phyloP scores from a whole-genome alignment of 2,329 filamentous ascomycete genomes.

The Penicillium griseofulvum region DNA sequence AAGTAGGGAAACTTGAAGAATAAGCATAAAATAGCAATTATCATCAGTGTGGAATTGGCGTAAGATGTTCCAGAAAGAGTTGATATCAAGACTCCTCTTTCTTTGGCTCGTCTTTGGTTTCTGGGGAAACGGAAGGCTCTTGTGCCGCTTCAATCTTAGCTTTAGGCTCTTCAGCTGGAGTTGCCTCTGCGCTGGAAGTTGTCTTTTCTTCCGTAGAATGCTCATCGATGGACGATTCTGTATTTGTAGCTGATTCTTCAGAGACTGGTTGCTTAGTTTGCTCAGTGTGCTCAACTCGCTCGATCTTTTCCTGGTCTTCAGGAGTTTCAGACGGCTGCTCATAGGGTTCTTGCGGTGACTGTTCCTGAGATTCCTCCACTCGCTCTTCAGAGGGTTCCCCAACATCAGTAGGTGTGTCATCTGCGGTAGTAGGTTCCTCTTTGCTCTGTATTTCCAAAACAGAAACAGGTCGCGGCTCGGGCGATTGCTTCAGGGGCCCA shows the following conservation, averaged over 20 bases:
- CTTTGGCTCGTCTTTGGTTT: constrained; percentile 13
- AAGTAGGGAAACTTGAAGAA: background rate
- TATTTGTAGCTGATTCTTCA: constrained; percentile 2
- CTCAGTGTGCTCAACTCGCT: background rate
- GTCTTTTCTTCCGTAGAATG: constrained; percentile 7
- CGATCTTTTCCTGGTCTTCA: background rate
- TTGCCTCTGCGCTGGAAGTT: constrained; percentile 3
- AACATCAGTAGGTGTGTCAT: constrained; percentile 1
- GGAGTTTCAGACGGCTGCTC: constrained; percentile 1
- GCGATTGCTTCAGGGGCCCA: constrained; percentile 16
- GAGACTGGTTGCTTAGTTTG: background rate
- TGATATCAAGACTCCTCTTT: constrained; percentile 9
- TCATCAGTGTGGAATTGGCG: constrained; percentile 10
- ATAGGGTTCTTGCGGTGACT: background rate
- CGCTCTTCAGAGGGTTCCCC: background rate
- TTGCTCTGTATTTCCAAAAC: constrained; percentile 6
- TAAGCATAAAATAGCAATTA: background rate
- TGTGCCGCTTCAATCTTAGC: constrained; percentile 1
- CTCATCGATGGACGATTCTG: constrained; percentile 6
- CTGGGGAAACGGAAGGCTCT: background rate
- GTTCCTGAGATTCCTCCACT: constrained; percentile 1
- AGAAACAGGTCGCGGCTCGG: constrained; percentile 16
- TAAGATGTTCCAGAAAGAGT: background rate
- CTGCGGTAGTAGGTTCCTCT: background rate
- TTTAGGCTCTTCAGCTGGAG: constrained; percentile 10